Base-by-base conservation (phyloP, 306 rosid genomes). In the Acacia confusa region DNA sequence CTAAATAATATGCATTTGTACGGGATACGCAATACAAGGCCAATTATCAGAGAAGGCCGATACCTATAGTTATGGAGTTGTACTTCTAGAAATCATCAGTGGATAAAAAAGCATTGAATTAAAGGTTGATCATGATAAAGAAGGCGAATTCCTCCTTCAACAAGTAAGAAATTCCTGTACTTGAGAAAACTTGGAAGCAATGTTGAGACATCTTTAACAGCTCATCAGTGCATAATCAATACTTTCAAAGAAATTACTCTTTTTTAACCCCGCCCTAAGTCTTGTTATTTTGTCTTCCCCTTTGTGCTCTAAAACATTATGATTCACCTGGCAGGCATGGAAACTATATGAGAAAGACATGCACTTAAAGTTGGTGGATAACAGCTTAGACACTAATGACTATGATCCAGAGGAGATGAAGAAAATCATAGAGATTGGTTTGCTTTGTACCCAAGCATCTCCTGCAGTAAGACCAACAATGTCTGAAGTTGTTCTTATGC, bases 21-120 rank as follows among this genome's bases (percentile, higher is more conserved):
- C 93, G 82, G 97, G 94, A 74, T 92, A 90, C 78, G 92, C 97
- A 66, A 81, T 92, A 47, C 94, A 92, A 58, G 94, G 94, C 16
- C 93, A 90, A 45, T 65, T 92, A 84, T 90, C 93, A 16, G 97
- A 82, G 66, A 92, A 92, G 84, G 97, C 79, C 1, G 97, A 77
- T 27, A 61, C 68, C 3, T 61, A 92, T 48, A 92, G 97, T 57
- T 90, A 84, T 82, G 97, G 97, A 41, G 89, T 90, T 25, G 91
- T 92, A 14, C 85, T 90, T 68, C 88, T 90, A 70, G 94, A 92
- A 85, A 89, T 92, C 30, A 32, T 92, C 77, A 89, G 93, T 38
- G 92, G 94, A 53, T 88, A 82, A 80, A 88, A 80, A 87, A 86
- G 88, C 19, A 86, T 75, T 38, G 90, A 88, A 72, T 16, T 90